Percentiles rank a stretch among this genome's conserved stretches.
Evolutionary conservation across 805 yeast genomes (phyloP).

Genomic region (Komagataella pseudopastoris): DNA sequence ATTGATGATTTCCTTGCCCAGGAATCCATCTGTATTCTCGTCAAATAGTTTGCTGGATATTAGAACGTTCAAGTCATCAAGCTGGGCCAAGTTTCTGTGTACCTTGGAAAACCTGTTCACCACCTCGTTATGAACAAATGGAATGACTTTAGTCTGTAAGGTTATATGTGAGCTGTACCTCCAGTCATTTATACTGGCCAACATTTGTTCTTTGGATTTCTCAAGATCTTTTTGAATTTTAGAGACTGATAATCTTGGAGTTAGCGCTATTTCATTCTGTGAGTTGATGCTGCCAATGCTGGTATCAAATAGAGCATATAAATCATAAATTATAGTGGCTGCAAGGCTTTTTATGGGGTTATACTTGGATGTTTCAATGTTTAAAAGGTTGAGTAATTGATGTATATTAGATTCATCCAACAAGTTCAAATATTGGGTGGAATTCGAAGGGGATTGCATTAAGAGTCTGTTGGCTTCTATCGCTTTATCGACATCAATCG

Average conservation of each 20-base stretch:
- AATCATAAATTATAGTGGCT: slow-evolving; percentile 12
- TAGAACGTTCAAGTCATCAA: slow-evolving; percentile 18
- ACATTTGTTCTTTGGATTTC: slow-evolving; percentile 4
- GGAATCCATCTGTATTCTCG: not conserved
- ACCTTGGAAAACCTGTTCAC: slow-evolving; percentile 15
- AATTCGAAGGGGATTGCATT: slow-evolving; percentile 12
- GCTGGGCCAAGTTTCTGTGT: slow-evolving; percentile 15
- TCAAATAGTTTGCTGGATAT: slow-evolving; percentile 14
- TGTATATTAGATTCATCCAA: slow-evolving; percentile 14
- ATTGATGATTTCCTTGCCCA: not conserved
- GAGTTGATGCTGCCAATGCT: not conserved
- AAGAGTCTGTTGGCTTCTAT: slow-evolving; percentile 15
- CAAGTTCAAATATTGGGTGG: slow-evolving; percentile 13
- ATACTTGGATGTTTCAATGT: slow-evolving; percentile 16
- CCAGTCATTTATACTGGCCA: slow-evolving; percentile 15
- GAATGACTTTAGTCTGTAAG: slow-evolving; percentile 17
- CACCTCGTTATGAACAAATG: slow-evolving; percentile 14
- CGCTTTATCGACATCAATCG: slow-evolving; percentile 13
- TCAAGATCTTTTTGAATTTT: slow-evolving; percentile 3
- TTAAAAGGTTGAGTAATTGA: slow-evolving; percentile 13
- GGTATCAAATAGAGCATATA: slow-evolving; percentile 3
- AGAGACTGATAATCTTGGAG: not conserved
- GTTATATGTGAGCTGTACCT: slow-evolving; percentile 20
- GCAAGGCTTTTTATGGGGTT: slow-evolving; percentile 13
- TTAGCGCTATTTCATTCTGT: not conserved